Percentiles rank a stretch among this genome's conserved stretches.
phyloP scores from a whole-genome alignment of 768 basidiomycete species.

The Tulasnella sp. region DNA sequence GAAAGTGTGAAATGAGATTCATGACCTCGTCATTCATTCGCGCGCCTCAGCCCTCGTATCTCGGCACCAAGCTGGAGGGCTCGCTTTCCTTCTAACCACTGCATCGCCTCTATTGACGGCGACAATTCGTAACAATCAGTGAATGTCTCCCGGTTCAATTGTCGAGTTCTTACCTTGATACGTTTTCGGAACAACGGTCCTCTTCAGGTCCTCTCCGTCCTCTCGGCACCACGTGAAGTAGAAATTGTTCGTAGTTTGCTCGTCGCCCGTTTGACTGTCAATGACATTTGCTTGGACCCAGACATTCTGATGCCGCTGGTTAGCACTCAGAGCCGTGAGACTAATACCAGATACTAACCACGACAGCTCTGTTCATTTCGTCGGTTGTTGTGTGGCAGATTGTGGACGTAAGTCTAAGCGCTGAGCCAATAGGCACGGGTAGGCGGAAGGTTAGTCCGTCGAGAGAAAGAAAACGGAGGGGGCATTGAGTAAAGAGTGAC shows the following conservation, averaged over 20 bases:
- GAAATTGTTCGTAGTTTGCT: constrained; percentile 65
- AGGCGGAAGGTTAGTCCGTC: constrained; percentile 69
- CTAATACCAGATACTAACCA: constrained; percentile 35
- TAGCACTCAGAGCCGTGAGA: background rate
- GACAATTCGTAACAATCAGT: constrained; percentile 19
- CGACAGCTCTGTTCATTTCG: constrained; percentile 40
- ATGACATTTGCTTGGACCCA: constrained; percentile 65
- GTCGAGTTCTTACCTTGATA: constrained; percentile 38
- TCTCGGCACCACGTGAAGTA: constrained; percentile 59
- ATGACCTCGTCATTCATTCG: background rate
- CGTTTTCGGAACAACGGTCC: constrained; percentile 53
- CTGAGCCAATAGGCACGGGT: constrained; percentile 76
- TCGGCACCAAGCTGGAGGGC: constrained; percentile 24
- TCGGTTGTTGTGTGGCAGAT: constrained; percentile 47
- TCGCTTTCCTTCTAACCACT: constrained; percentile 69
- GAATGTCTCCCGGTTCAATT: constrained; percentile 18
- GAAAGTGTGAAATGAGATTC: background rate
- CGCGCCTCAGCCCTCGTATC: constrained; percentile 3
- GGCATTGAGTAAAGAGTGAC: constrained; percentile 51
- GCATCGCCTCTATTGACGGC: constrained; percentile 55
- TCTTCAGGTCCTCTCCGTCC: constrained; percentile 24
- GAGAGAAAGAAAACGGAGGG: constrained; percentile 59
- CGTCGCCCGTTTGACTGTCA: constrained; percentile 49
- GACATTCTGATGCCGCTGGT: constrained; percentile 39
- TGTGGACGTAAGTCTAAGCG: constrained; percentile 59